phyloP scores from a whole-genome alignment of 1,139 yeast genomes.

The Suhomyces bokatorum region DNA sequence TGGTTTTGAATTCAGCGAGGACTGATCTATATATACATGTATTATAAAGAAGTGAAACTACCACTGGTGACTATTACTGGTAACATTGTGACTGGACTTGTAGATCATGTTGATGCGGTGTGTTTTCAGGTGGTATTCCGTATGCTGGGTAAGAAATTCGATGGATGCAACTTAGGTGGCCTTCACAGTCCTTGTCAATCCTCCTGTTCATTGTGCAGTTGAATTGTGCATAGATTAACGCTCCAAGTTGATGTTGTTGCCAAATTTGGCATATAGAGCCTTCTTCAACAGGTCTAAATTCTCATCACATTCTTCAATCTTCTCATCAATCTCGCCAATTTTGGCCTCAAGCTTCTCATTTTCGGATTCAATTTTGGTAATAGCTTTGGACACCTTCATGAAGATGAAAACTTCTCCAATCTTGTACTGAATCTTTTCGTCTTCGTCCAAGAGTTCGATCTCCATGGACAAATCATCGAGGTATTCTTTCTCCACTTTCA shows the following conservation, averaged over 20 bases:
- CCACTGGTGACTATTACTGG: background rate
- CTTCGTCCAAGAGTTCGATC: constrained; percentile 82
- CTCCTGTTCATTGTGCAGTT: background rate
- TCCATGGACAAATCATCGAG: constrained; percentile 85
- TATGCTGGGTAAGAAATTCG: no score
- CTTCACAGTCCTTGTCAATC: no score
- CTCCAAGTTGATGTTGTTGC: constrained; percentile 85
- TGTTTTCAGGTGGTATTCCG: no score
- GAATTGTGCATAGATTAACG: constrained; percentile 27
- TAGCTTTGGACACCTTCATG: constrained; percentile 63
- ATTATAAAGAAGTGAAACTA: constrained; percentile 1
- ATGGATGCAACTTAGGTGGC: no score
- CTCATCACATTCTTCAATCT: constrained; percentile 53
- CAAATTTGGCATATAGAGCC: constrained; percentile 83
- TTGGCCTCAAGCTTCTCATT: constrained; percentile 50
- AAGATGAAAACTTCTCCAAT: constrained; percentile 78
- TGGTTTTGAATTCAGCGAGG: constrained; percentile 18
- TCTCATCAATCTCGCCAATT: constrained; percentile 47
- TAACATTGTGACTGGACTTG: background rate
- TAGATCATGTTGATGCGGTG: background rate
- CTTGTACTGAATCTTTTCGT: constrained; percentile 64
- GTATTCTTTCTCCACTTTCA: constrained; percentile 77
- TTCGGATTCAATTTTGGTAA: constrained; percentile 64
- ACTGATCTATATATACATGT: constrained; percentile 2
- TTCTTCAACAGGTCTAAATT: constrained; percentile 63